Conservation (phyloP, 352 stramenopile genomes). For the Bremia lactucae region DNA sequence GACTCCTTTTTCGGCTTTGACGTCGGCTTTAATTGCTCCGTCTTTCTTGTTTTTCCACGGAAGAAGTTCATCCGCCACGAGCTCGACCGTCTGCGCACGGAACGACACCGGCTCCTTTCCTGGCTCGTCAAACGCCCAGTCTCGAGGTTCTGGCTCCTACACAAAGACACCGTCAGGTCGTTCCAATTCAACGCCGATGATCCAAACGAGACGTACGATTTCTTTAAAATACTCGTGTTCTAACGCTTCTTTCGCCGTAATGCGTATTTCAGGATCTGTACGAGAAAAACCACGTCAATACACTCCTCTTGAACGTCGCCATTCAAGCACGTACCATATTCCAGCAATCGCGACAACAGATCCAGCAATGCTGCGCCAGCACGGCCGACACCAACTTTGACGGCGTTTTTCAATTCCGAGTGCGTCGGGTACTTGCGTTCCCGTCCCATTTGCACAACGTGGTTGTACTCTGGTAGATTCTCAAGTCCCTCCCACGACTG, state of each 20-base stretch:
- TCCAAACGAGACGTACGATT: slow-evolving; percentile 36
- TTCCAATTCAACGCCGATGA: background rate
- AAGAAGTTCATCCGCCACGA: slow-evolving; percentile 57
- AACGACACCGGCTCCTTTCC: slow-evolving; percentile 81
- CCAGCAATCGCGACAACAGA: slow-evolving; percentile 61
- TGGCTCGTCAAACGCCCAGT: slow-evolving; percentile 82
- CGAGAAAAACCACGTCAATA: too few species aligned
- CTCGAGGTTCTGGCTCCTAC: slow-evolving; percentile 75
- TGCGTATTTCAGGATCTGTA: slow-evolving; percentile 80
- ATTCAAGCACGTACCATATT: slow-evolving; percentile 82
- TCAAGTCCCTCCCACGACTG: slow-evolving; percentile 80
- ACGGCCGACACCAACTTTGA: slow-evolving; percentile 72
- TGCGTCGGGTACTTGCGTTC: slow-evolving; percentile 78
- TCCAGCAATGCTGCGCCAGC: slow-evolving; percentile 67
- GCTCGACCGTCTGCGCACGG: slow-evolving; percentile 71
- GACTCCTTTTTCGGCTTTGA: slow-evolving; percentile 17
- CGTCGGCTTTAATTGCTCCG: slow-evolving; percentile 10
- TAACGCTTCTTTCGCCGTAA: slow-evolving; percentile 86
- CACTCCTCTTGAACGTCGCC: too few species aligned
- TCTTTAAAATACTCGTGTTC: slow-evolving; percentile 91
- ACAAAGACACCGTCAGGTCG: background rate
- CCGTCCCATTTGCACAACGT: slow-evolving; percentile 76
- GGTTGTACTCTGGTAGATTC: slow-evolving; percentile 70
- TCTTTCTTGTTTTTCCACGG: slow-evolving; percentile 67
- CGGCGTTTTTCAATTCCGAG: slow-evolving; percentile 76